Base-by-base conservation (phyloP, 2,329 filamentous ascomycete species). In the Graphilbum ipis-grandicollis region DNA sequence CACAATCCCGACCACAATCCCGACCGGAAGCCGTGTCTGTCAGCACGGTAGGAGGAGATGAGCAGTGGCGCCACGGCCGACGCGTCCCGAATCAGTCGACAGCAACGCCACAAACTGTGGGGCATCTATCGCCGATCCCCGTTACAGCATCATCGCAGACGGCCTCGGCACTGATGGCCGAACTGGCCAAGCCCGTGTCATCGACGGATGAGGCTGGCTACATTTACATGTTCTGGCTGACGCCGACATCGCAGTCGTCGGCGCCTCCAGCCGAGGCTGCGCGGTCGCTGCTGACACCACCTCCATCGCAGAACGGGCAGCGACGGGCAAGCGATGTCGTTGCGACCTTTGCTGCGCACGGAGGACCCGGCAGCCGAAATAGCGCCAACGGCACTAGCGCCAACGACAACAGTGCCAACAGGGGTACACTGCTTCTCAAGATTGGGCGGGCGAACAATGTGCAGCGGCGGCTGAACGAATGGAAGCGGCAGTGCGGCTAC, bases 201-300 rank as follows among this genome's bases (percentile, higher is more conserved):
- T 62, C 71, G 18, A 61, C 67, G 37, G 82, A 90, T 45, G 82
- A 92, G 47, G 64, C 79, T 12, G 90, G 90, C 28, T 98, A 90
- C 59, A 96, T 98, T 46, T 98, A 98, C 66, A 93, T 98, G 56
- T 98, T 96, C 65, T 94, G 88, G 85, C 67, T 94, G 18, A 94
- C 84, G 0, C 75, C 84, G 23, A 63, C 69, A 26, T 67, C 65
- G 2, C 58, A 71, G 8, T 53, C 64, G 0, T 54, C 68, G 0
- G 59, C 66, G 1, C 64, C 71, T 0, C 64, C 75, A 0, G 61
- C 63, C 26, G 75, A 73, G 43, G 62, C 72, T 31, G 68, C 71
- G 17, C 63, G 71, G 9, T 66, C 70, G 10, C 60, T 80, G 34
- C 63, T 77, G 31, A 56, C 63, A 0, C 67, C 73, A 1, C 60